Conservation (phyloP, 768 basidiomycete species). For the Mycena albidolilacea region DNA sequence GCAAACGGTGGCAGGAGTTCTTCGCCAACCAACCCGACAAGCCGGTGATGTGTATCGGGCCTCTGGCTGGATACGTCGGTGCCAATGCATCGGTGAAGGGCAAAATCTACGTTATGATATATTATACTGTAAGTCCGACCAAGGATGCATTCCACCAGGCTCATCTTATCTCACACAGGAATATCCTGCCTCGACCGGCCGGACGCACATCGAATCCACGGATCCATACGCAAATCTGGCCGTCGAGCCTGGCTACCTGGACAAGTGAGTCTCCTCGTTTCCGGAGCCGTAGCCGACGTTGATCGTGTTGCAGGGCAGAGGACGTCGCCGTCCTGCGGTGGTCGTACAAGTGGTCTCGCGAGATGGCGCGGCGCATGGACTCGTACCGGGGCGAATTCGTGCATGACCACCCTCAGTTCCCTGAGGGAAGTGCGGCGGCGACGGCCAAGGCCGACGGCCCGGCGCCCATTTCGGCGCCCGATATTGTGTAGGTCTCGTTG, state of each 20-base stretch:
- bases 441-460: neutral
- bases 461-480: neutral
- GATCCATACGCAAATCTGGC: conserved; percentile 34
- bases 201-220: conserved; percentile 38
- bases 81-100: neutral
- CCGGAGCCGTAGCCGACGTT: no score
- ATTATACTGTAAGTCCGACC: neutral
- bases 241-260: conserved; percentile 33
- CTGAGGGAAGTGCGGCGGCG: neutral
- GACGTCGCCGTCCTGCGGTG: conserved; percentile 46
- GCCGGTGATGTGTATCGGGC: conserved; percentile 28
- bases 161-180: no score
- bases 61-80: conserved; percentile 11
- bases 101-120: no score
- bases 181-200: conserved; percentile 39
- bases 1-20: conserved; percentile 40
- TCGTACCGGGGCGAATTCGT: neutral
- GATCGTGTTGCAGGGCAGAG: conserved; percentile 38
- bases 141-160: no score
- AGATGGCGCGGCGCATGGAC: conserved; percentile 27
- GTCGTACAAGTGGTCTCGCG: conserved; percentile 46
- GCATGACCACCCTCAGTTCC: neutral
- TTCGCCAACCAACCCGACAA: conserved; percentile 42
- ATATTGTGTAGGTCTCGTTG: neutral
- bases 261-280: neutral